phyloP scores from a whole-genome alignment of 2,329 filamentous ascomycete genomes.

The Periglandula ipomoeae region DNA sequence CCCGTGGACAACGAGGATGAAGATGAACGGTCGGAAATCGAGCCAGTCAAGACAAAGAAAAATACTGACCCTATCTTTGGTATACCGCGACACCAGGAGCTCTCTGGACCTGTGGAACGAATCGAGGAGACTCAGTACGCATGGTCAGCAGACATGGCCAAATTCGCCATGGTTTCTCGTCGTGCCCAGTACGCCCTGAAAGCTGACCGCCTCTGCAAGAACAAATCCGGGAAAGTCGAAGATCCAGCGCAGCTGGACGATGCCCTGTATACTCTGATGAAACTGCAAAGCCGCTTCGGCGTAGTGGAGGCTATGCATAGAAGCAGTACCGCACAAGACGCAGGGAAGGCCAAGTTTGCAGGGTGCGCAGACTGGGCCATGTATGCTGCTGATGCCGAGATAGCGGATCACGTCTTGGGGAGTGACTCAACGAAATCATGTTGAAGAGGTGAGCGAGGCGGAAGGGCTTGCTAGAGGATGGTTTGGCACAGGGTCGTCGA shows the following conservation, averaged over 20 bases:
- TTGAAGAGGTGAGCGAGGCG: neutral
- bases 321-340: conserved; percentile 12
- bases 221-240: neutral
- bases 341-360: conserved; percentile 16
- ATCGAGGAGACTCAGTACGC: conserved; percentile 12
- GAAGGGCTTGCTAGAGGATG: too few relatives aligned
- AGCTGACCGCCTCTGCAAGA: conserved; percentile 11
- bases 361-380: conserved; percentile 17
- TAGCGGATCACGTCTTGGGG: conserved; percentile 14
- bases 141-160: conserved; percentile 16
- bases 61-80: conserved; percentile 14
- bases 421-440: neutral
- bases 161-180: conserved; percentile 13
- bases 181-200: conserved; percentile 14
- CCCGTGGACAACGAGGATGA: neutral
- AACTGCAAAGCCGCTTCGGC: conserved; percentile 10
- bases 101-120: conserved; percentile 7
- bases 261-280: conserved; percentile 6
- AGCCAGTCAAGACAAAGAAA: conserved; percentile 7
- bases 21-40: neutral
- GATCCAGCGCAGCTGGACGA: neutral
- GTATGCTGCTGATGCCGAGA: conserved; percentile 16
- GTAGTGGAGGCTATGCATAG: conserved; percentile 10
- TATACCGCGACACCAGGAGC: conserved; percentile 10
- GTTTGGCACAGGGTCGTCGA: too few relatives aligned